Evolutionary conservation across 2,329 filamentous ascomycete genomes (phyloP), one percentile per base, ranked within the genome.

Genomic region (Botryotinia narcissicola): DNA sequence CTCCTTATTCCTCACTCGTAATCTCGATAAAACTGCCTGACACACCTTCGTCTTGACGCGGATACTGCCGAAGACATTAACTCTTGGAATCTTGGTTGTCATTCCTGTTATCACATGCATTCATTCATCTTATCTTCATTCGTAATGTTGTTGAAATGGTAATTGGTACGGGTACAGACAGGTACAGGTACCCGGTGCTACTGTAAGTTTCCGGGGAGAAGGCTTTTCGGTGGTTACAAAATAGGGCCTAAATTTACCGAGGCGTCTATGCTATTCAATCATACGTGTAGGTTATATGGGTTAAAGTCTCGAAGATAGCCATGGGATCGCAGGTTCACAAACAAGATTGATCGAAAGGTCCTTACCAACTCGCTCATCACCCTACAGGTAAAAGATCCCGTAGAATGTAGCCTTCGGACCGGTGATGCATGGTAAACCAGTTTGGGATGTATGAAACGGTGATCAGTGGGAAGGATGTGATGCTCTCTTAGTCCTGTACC

Each of bases 91-190:
- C 48, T 54, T n/a, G 48, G 12, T 54, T 54, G 42, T 64, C 40
- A 64, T 64, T 46, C 18, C 37, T 44, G 61, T 20, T 32, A 32
- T 64, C 62, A 35, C 62, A 64, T 64, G 62, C 29, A 35, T 54
- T 54, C 48, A 54, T 48, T 46, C 42, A 48, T 48, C 62, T 64
- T 64, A 64, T 64, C 62, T 64, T 64, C 14, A 64, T 35, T 64
- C 61, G 42, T 64, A 48, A 64, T 48, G 40, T 20, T 25, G 32
- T 61, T 32, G 16, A 46, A 7, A 54, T 16, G 48, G 12, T 16
- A 54, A 54, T 54, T 54, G 25, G 48, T 9, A 54, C 48, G 48
- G 16, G 40, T 46, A 22, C 18, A 46, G n/a, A 64, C 48, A 54
- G 48, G 25, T 16, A 54, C 48, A n/a, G 48, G 48, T n/a, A 54